Percentiles rank a stretch among this genome's conserved stretches.
Evolutionary conservation across 768 basidiomycete species (phyloP).

Genomic region (Mycena vitilis): DNA sequence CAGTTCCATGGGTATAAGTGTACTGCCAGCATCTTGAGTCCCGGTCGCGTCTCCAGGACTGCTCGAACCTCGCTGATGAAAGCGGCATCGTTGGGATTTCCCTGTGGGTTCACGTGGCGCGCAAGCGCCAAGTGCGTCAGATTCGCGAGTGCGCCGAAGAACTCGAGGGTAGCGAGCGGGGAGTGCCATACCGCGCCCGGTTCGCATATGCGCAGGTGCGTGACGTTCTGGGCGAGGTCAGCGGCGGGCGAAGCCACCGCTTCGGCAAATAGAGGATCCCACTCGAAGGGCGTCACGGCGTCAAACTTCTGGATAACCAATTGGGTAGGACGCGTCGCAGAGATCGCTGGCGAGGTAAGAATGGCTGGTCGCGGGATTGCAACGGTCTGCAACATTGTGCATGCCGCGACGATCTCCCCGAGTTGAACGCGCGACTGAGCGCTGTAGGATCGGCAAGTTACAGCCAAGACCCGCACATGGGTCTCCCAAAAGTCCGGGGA

Average conservation of each 20-base stretch:
- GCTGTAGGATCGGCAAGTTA: constrained; percentile 19
- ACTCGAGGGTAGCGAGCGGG: constrained; percentile 26
- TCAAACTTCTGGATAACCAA: constrained; percentile 31
- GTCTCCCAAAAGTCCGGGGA: constrained; percentile 12
- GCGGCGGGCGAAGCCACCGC: constrained; percentile 11
- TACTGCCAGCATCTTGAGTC: constrained; percentile 50
- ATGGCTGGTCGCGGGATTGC: constrained; percentile 29
- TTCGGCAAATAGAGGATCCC: constrained; percentile 20
- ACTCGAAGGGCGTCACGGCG: constrained; percentile 29
- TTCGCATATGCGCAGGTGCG: constrained; percentile 37
- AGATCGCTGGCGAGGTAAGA: constrained; percentile 17
- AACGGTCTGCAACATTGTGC: constrained; percentile 19
- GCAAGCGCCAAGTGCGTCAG: constrained; percentile 40
- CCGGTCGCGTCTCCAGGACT: constrained; percentile 42
- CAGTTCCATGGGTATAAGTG: constrained; percentile 44
- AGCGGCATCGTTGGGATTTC: constrained; percentile 44
- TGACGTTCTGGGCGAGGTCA: constrained; percentile 13
- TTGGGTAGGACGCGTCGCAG: constrained; percentile 22
- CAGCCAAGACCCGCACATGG: constrained; percentile 22
- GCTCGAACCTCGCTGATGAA: constrained; percentile 48
- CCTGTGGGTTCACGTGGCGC: constrained; percentile 31
- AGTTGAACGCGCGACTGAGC: constrained; percentile 26
- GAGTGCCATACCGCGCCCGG: constrained; percentile 35
- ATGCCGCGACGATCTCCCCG: constrained; percentile 25
- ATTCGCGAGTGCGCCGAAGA: constrained; percentile 29